Evolutionary conservation across 305 asterid species (phyloP).

Genomic region (Petunia hybrid): DNA sequence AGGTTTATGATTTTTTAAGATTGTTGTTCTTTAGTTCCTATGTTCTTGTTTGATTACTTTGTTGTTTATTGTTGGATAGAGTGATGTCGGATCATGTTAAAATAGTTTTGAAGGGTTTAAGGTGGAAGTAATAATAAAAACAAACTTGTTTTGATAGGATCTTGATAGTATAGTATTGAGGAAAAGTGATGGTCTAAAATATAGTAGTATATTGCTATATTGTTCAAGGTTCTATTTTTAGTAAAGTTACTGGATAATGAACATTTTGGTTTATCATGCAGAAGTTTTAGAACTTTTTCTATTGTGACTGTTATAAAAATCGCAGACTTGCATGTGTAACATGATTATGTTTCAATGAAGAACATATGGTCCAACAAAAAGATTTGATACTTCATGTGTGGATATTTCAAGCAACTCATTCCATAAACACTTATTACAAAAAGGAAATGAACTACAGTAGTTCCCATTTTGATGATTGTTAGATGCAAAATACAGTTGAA

Average conservation of each 20-base stretch:
- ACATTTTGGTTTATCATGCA: not conserved
- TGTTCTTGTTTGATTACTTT: not conserved
- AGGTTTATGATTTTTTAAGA: not conserved
- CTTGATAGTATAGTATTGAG: not conserved
- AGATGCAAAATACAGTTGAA: too few relatives aligned
- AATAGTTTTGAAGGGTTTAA: not conserved
- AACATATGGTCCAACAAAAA: too few relatives aligned
- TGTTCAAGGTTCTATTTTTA: not conserved
- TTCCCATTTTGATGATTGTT: too few relatives aligned
- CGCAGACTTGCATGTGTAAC: too few relatives aligned
- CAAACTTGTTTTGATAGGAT: conserved; percentile 20
- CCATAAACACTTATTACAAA: too few relatives aligned
- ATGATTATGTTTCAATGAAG: too few relatives aligned
- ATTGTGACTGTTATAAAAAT: too few relatives aligned
- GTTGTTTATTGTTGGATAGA: conserved; percentile 16
- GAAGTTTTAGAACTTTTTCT: not conserved
- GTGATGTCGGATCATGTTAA: not conserved
- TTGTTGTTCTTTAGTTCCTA: not conserved
- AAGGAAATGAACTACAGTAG: too few relatives aligned
- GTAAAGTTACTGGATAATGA: not conserved
- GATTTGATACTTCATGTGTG: too few relatives aligned
- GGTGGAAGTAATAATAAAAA: conserved; percentile 15
- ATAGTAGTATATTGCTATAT: not conserved
- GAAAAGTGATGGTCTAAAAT: not conserved
- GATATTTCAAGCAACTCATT: too few relatives aligned